A percentile compares a stretch with the other conserved stretches of the same genome.
Evolutionary conservation across 805 yeast genomes (phyloP).

Genomic region (Huiozyma naganishii): DNA sequence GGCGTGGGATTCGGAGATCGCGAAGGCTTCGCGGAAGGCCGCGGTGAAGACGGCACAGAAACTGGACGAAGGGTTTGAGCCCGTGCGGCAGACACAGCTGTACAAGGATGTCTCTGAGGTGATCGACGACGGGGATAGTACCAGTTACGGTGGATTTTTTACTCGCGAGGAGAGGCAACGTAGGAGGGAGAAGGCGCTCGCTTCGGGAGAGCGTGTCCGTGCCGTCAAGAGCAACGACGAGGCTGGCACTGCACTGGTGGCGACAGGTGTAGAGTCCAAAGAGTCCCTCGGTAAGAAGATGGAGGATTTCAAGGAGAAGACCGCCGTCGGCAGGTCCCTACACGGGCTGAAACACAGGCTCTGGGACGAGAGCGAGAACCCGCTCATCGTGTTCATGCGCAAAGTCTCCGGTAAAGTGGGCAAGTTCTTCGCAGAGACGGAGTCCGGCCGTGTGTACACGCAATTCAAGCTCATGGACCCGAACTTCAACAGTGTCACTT

Average conservation of each 20-base stretch:
- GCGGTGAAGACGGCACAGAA: conserved; percentile 74
- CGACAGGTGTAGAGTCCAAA: conserved; percentile 71
- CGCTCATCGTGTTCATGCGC: conserved; percentile 70
- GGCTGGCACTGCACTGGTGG: conserved; percentile 73
- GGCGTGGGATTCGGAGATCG: conserved; percentile 95
- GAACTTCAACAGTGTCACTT: conserved; percentile 64
- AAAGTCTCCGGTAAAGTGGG: conserved; percentile 71
- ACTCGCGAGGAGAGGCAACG: conserved; percentile 67
- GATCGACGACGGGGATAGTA: conserved; percentile 83
- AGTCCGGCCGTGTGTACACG: conserved; percentile 82
- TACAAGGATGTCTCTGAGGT: conserved; percentile 83
- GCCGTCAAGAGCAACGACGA: conserved; percentile 68
- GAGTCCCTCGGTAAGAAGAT: conserved; percentile 55
- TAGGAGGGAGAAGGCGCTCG: conserved; percentile 56
- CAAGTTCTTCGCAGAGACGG: conserved; percentile 91
- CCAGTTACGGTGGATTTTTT: conserved; percentile 87
- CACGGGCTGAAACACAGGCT: conserved; percentile 49
- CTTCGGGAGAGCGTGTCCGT: conserved; percentile 48
- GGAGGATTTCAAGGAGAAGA: conserved; percentile 54
- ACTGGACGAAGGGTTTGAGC: conserved; percentile 80
- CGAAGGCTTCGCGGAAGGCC: conserved; percentile 76
- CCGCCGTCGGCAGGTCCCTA: conserved; percentile 56
- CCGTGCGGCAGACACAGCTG: conserved; percentile 81
- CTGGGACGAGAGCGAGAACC: conserved; percentile 93
- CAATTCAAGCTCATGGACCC: conserved; percentile 87